Evolutionary conservation across 2,329 filamentous ascomycete genomes (phyloP), one percentile per base, ranked within the genome.

Genomic region (Incumbomyces delicatus): DNA sequence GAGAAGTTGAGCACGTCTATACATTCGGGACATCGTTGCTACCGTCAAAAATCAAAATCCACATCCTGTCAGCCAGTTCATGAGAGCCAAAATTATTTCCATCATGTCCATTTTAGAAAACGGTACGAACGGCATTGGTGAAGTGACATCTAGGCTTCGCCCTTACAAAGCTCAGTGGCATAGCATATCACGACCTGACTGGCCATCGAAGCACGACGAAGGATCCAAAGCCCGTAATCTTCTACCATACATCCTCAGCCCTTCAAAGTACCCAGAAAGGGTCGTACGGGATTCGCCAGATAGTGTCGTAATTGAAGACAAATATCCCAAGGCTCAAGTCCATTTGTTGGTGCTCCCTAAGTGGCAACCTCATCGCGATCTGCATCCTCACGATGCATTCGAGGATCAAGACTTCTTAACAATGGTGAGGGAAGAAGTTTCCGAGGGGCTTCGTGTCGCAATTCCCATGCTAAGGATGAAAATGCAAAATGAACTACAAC

Each of bases 321-420:
- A 80, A 51, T 98, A 80, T 61, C 89, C 92, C 6, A 98, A 96
- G 65, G 78, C 85, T 2, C 80, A 77, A 3, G 73, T 95, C 2
- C 92, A 98, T 68, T 74, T 87, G 1, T 83, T 98, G 2, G 77
- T 96, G n/a, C 78, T 96, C 4, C 87, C 89, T 6, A 83, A 89
- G 41, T 77, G 83, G 35, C 60, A 71, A 1, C 58, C 63, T 2
- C 77, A 80, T 60, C 78, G 73, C 55, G 67, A 73, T 4, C 67
- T 79, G 10, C 84, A 94, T 57, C 89, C 89, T 0, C 83, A 90
- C 59, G 77, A 84, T 16, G 86, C 85, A 3, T 80, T 95, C 55
- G 74, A 81, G 27, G 81, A 94, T 61, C 52, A 69, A 1, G 70
- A 64, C 1, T 94, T 96, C 63, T 77, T 92, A 1, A 69, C 67